A percentile compares a stretch with the other conserved stretches of the same genome.
These are phyloP conservation scores for Trichoderma sp. DNA, from an alignment of 2,329 filamentous ascomycete genomes.

Conservation along the genomic window DNA sequence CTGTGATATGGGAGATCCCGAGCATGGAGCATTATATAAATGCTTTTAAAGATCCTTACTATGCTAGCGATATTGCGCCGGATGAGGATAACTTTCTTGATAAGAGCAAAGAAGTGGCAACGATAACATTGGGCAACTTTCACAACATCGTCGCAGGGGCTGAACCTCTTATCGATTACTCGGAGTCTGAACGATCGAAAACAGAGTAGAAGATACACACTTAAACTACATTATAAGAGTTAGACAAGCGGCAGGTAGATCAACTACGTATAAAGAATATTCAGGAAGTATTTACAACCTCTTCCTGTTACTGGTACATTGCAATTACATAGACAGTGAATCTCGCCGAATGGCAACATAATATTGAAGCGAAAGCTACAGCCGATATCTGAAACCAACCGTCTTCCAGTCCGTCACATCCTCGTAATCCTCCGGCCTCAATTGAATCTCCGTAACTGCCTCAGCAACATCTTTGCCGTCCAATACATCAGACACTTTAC, in stretches of 20 bases:
- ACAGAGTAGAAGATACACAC: neutral
- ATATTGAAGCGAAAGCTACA: conserved; percentile 32
- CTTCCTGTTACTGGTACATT: neutral
- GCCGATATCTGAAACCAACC: conserved; percentile 59
- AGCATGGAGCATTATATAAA: conserved; percentile 11
- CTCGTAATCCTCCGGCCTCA: conserved; percentile 51
- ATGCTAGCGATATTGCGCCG: conserved; percentile 2
- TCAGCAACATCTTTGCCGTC: conserved; percentile 31
- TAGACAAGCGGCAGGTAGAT: neutral
- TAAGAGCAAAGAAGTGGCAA: conserved; percentile 13
- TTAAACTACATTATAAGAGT: neutral
- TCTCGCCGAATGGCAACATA: neutral
- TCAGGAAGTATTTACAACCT: neutral
- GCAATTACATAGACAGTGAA: neutral
- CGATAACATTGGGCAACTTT: conserved; percentile 3
- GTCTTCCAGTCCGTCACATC: conserved; percentile 63
- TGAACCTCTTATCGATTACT: conserved; percentile 8
- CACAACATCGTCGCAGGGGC: conserved; percentile 4
- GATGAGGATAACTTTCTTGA: conserved; percentile 20
- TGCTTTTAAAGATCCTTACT: conserved; percentile 17
- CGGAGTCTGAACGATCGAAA: neutral
- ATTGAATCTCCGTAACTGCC: conserved; percentile 38
- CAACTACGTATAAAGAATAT: neutral
- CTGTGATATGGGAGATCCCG: conserved; percentile 19
- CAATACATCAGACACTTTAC: conserved; percentile 37